Evolutionary conservation across 2,329 filamentous ascomycete species (phyloP), one percentile per base, ranked within the genome.

Genomic region (Penicillium sclerotiorum): DNA sequence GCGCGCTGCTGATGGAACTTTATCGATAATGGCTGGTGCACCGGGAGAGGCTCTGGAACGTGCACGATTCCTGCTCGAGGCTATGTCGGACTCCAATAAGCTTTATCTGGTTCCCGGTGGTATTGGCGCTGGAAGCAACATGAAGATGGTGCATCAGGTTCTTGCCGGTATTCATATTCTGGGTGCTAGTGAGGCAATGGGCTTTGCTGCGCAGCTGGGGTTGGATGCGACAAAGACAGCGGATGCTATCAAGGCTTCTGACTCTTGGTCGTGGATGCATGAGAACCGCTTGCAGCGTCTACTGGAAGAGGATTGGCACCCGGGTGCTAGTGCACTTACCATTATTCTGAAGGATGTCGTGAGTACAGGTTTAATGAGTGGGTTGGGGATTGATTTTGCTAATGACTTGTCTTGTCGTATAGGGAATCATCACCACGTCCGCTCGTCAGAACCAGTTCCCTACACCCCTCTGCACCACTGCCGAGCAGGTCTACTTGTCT

Each of bases 11-110:
- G 80, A 87, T 41, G 88, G 88, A 3, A 89, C 87, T 0, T 72
- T 91, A 35, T 88, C 86, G 6, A 90, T 92, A 64, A 89, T 92
- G 81, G 86, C 86, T 0, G 83, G 84, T 2, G 86, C 79, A 0
- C 73, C 80, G 0, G 76, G 80, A 1, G 76, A 74, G 2, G 82
- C 82, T 5, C 70, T 90, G 2, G 73, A 77, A 27, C 80, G 79
- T 49, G 85, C 79, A 0, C 77, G 76, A 18, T 78, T 76, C 40
- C 69, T 90, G 1, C 75, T 91, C 2, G 75, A 82, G 45, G 80
- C 81, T 57, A 82, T 92, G 75, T 81, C 86, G 1, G 73, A 71
- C 38, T 50, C 62, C 12, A 65, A 65, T 35, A 89, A 88, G 65
- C 73, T 91, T 5, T 86, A 84, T 63, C 73, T 85, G 17, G 81